Conservation (phyloP, 371 early-diverging fungal genomes). For the Rhizopus arrhizus region DNA sequence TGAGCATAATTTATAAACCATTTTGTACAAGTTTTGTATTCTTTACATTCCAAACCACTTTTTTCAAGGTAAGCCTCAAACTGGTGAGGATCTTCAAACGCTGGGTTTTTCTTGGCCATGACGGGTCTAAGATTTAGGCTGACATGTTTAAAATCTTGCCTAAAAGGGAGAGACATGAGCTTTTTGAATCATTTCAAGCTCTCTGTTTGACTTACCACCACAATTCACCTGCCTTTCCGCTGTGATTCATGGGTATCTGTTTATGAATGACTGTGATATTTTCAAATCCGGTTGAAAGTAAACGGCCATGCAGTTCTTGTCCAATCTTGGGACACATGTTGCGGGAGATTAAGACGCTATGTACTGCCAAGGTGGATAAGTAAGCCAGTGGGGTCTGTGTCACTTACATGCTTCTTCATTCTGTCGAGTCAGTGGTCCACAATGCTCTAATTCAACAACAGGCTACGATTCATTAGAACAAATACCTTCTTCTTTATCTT, state of each 20-base stretch:
- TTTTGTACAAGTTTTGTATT: constrained; percentile 2
- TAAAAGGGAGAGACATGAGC: constrained; percentile 1
- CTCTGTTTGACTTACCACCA: constrained; percentile 24
- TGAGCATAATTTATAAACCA: constrained; percentile 20
- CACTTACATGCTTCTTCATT: constrained; percentile 10
- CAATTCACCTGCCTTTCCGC: constrained; percentile 23
- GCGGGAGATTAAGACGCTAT: constrained; percentile 5
- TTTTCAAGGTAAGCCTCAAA: constrained; percentile 11
- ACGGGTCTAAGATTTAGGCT: constrained; percentile 19
- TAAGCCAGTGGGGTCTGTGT: not conserved
- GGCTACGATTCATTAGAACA: constrained; percentile 6
- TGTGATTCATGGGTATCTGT: constrained; percentile 28
- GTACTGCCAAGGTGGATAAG: constrained; percentile 5
- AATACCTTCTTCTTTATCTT: not conserved
- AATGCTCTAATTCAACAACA: constrained; percentile 1
- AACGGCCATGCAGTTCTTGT: constrained; percentile 15
- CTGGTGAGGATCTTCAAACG: constrained; percentile 16
- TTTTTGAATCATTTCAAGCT: not conserved
- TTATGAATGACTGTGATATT: constrained; percentile 1
- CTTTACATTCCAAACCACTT: constrained; percentile 9
- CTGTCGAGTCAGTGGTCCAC: constrained; percentile 12
- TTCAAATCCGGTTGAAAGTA: constrained; percentile 17
- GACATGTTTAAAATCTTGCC: constrained; percentile 32
- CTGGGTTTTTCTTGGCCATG: constrained; percentile 13
- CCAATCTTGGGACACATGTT: constrained; percentile 6